Evolutionary conservation across 495 filamentous ascomycete species (phyloP).

Genomic region (Tetracladium marchalianum): DNA sequence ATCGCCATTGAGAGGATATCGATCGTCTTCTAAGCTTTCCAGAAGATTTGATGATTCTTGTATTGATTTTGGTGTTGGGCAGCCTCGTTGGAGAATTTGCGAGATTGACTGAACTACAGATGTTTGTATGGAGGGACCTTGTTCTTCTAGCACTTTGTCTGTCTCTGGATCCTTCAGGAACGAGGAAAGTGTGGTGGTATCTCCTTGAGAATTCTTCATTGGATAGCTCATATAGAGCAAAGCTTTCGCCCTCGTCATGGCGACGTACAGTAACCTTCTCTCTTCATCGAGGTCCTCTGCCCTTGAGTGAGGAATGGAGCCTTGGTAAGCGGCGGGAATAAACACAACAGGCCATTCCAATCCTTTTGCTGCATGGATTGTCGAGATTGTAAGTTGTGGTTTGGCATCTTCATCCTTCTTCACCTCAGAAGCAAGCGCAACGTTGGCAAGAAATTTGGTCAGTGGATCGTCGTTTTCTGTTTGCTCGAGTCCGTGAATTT

Average conservation of each 20-base stretch:
- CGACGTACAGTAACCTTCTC: slow-evolving; percentile 83
- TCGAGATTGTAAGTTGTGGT: slow-evolving; percentile 80
- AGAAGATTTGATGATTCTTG: slow-evolving; percentile 29
- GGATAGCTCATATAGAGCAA: slow-evolving; percentile 89
- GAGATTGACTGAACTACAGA: slow-evolving; percentile 48
- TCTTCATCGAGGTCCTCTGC: slow-evolving; percentile 89
- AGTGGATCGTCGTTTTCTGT: slow-evolving; percentile 57
- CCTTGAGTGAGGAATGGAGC: slow-evolving; percentile 89
- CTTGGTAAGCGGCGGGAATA: slow-evolving; percentile 81
- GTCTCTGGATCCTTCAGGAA: slow-evolving; percentile 48
- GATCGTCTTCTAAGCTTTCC: slow-evolving; percentile 46
- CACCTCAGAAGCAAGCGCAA: slow-evolving; percentile 73
- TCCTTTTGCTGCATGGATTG: slow-evolving; percentile 94
- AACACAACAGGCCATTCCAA: slow-evolving; percentile 98
- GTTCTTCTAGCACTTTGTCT: slow-evolving; percentile 37
- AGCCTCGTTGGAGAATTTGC: slow-evolving; percentile 48
- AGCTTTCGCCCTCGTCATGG: slow-evolving; percentile 91
- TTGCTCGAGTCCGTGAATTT: slow-evolving; percentile 68
- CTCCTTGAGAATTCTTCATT: slow-evolving; percentile 47
- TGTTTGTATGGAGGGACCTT: slow-evolving; percentile 47
- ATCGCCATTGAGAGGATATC: slow-evolving; percentile 49
- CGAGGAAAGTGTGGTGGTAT: slow-evolving; percentile 51
- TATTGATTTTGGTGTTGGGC: slow-evolving; percentile 41
- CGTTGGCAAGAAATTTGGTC: slow-evolving; percentile 79
- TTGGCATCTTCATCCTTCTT: slow-evolving; percentile 47